Percentiles rank a stretch among this genome's conserved stretches.
Conservation (phyloP, 805 yeast genomes). For the Wickerhamiella siamensis region DNA sequence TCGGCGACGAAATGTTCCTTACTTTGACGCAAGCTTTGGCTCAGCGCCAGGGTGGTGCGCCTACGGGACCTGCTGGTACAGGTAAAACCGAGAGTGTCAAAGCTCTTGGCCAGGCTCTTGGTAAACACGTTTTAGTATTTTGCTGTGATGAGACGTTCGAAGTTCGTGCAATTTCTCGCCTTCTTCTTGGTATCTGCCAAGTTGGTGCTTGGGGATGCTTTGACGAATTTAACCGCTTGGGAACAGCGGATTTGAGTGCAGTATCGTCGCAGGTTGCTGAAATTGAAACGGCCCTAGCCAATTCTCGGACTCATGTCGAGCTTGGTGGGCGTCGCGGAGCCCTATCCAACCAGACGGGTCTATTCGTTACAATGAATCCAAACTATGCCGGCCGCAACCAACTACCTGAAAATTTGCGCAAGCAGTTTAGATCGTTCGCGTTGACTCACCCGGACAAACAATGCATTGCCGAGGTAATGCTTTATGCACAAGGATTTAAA, state of each 20-base stretch:
- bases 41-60: slow-evolving; percentile 72
- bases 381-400: slow-evolving; percentile 69
- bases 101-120: slow-evolving; percentile 65
- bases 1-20: slow-evolving; percentile 47
- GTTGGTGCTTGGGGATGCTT: slow-evolving; percentile 93
- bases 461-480: slow-evolving; percentile 54
- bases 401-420: slow-evolving; percentile 75
- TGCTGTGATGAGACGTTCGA: slow-evolving; percentile 88
- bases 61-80: slow-evolving; percentile 95
- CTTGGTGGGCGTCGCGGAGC: slow-evolving; percentile 16
- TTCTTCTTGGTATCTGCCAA: slow-evolving; percentile 62
- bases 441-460: slow-evolving; percentile 59
- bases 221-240: slow-evolving; percentile 83
- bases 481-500: slow-evolving; percentile 57
- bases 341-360: slow-evolving; percentile 31
- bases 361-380: slow-evolving; percentile 87
- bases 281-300: slow-evolving; percentile 42
- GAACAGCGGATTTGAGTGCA: slow-evolving; percentile 59
- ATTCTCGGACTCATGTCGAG: slow-evolving; percentile 11
- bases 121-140: slow-evolving; percentile 70
- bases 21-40: slow-evolving; percentile 62
- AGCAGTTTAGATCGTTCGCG: slow-evolving; percentile 59
- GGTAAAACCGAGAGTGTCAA: slow-evolving; percentile 90
- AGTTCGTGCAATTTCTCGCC: slow-evolving; percentile 59
- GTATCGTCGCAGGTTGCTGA: slow-evolving; percentile 66